A percentile compares a stretch with the other conserved stretches of the same genome.
phyloP scores from a whole-genome alignment of 441 rosid species.

The Adansonia rubrostipa region DNA sequence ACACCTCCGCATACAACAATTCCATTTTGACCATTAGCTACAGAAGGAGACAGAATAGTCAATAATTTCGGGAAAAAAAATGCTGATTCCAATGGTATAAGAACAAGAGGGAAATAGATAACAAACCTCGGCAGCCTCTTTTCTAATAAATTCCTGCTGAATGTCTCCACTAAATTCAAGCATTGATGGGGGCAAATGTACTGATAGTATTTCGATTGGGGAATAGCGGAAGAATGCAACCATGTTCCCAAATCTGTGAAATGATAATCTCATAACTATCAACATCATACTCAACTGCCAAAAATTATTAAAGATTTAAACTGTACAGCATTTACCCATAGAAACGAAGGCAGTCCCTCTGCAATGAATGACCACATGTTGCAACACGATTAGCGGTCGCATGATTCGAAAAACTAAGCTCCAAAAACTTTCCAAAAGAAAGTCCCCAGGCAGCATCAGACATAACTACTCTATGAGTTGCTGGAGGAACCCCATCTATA shows the following conservation, averaged over 20 bases:
- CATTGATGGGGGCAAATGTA: conserved; percentile 69
- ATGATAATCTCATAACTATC: conserved; percentile 29
- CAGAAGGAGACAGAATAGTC: conserved; percentile 18
- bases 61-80: not conserved
- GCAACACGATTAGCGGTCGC: conserved; percentile 98
- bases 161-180: conserved; percentile 65
- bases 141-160: conserved; percentile 75
- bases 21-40: conserved; percentile 77
- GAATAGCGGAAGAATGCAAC: conserved; percentile 95
- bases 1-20: conserved; percentile 65
- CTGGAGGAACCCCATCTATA: conserved; percentile 88
- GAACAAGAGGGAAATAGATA: conserved; percentile 21
- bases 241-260: conserved; percentile 86
- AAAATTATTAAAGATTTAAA: not conserved
- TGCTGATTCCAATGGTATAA: not conserved
- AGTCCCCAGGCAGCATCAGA: conserved; percentile 84
- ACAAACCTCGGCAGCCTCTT: conserved; percentile 78
- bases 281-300: not conserved
- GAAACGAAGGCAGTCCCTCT: conserved; percentile 92
- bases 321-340: conserved; percentile 65
- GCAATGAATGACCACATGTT: conserved; percentile 96
- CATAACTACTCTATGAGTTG: conserved; percentile 91
- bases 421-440: conserved; percentile 95
- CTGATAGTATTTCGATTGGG: conserved; percentile 83
- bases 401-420: conserved; percentile 94